Base-by-base conservation (phyloP, 139 green algal genomes). In the Chlorella sp. region DNA sequence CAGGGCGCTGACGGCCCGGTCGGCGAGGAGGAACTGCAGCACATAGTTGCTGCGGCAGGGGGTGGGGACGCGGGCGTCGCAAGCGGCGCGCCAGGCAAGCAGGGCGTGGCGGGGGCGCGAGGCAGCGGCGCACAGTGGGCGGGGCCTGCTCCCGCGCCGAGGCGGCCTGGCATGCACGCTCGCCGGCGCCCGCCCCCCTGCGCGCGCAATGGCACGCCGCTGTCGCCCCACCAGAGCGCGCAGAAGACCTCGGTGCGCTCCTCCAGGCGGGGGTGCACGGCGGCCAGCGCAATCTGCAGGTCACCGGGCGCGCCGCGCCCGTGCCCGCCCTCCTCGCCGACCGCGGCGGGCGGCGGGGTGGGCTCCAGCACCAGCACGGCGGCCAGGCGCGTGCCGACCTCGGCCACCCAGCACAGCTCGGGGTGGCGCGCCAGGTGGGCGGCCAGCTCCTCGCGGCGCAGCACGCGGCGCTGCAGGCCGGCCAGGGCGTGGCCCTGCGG, bases 351-450 rank as follows among this genome's bases (percentile, higher is more conserved):
- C 1, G 5, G 15, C 43, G 17, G 29, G 5, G 14, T 9, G 23
- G 68, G 68, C 42, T 67, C 51, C 60, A 70, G 53, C 48, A 76
- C n/a, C 46, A 81, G 68, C 31, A 51, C 76, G 8, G 76, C 76
- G 8, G 55, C 76, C 8, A 61, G 36, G 27, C 8, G 67, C 51
- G 53, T 48, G 17, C 41, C 25, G 5, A 81, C 42, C 33, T 81
- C 76, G 2, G 76, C 76, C 36, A 81, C 67, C n/a, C 76, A 81
- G 60, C 73, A 73, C 14, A 55, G 43, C 29, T 33, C 17, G 8
- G 60, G 33, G 60, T 35, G 2, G 53, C 35, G 8, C 7, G 56
- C 56, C 56, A 35, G 53, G 29, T 42, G 65, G 3, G 40, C 23
- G 17, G 8, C 25, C 3, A 75, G 51, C 12, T 65, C 27, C n/a